Evolutionary conservation across 2,329 filamentous ascomycete species (phyloP).

Genomic region (Sporothrix schenckii): DNA sequence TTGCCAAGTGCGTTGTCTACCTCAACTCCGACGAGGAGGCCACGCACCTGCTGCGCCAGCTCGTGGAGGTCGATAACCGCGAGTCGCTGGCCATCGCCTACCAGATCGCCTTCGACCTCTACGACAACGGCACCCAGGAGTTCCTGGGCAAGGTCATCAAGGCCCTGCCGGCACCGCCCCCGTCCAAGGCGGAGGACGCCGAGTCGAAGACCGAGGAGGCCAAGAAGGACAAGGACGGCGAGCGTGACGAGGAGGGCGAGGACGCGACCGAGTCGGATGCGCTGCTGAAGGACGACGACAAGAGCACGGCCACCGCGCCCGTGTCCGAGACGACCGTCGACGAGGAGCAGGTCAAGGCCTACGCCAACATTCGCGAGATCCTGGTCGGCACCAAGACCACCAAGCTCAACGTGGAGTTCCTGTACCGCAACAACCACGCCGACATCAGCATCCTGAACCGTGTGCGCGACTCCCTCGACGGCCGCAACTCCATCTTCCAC

Average conservation of each 20-base stretch:
- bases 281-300: conserved; percentile 54
- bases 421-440: conserved; percentile 84
- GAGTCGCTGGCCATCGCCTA: conserved; percentile 85
- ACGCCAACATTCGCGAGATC: conserved; percentile 66
- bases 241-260: conserved; percentile 51
- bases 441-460: conserved; percentile 94
- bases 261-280: conserved; percentile 53
- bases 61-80: conserved; percentile 78
- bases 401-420: conserved; percentile 91
- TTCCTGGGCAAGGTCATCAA: conserved; percentile 89
- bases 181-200: not conserved
- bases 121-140: conserved; percentile 97
- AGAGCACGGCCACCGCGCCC: conserved; percentile 41
- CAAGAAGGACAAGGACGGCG: conserved; percentile 36
- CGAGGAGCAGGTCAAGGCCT: conserved; percentile 57
- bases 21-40: conserved; percentile 90
- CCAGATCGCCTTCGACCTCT: conserved; percentile 96
- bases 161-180: conserved; percentile 65
- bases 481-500: conserved; percentile 97
- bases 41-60: conserved; percentile 77
- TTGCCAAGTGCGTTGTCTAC: conserved; percentile 96
- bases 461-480: conserved; percentile 91
- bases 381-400: conserved; percentile 92
- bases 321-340: conserved; percentile 50
- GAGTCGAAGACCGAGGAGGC: conserved; percentile 49